Base-by-base conservation (phyloP, 768 basidiomycete species). In the Dentipellis fragilis region DNA sequence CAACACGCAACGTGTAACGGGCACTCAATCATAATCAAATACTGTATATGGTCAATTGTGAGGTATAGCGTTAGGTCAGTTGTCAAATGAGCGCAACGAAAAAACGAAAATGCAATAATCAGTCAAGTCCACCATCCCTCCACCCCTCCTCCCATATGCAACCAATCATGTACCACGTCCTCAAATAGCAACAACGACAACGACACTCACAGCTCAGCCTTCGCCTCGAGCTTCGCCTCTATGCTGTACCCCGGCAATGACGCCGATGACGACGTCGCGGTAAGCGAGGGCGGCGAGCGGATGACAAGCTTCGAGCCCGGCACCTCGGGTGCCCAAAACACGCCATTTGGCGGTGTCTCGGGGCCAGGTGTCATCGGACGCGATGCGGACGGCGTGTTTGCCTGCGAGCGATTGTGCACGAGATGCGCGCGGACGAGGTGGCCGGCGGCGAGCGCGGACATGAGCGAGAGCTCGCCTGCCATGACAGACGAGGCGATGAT, bases 381-480 rank as follows among this genome's bases (percentile, higher is more conserved):
- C 29, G 83, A 83, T 0, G 71, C 55, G 17, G 69, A 73, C 0
- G 93, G 93, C 0, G 93, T 95, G 56, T 82, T 85, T 16, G 85
- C 78, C 63, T 83, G 83, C 52, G 85, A 88, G 55, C 94, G 80
- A 67, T 98, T 98, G 73, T 94, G 93, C 37, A 83, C 84, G 71
- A 96, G 80, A 67, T 97, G 93, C 29, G 94, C 94, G 40, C 87
- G 80, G 65, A 98, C 93, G 58, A 98, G 79, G 66, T 96, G 93
- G 0, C 95, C 95, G 2, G 93, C 93, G 1, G 94, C 94, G 39
- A 99, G 80, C 1, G 96, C 94, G 60, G 85, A 85, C 67, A 99
- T 78, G 58, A 99, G 76, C 16, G 88, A 90, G 35, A 98, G 75
- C 70, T 99, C 96, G 37, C 96, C 96, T 1, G 96, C 95, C 93